Percentiles rank a stretch among this genome's conserved stretches.
These are phyloP conservation scores for Dryas alaskensis DNA, from an alignment of 306 rosid genomes.

Conservation along the genomic window DNA sequence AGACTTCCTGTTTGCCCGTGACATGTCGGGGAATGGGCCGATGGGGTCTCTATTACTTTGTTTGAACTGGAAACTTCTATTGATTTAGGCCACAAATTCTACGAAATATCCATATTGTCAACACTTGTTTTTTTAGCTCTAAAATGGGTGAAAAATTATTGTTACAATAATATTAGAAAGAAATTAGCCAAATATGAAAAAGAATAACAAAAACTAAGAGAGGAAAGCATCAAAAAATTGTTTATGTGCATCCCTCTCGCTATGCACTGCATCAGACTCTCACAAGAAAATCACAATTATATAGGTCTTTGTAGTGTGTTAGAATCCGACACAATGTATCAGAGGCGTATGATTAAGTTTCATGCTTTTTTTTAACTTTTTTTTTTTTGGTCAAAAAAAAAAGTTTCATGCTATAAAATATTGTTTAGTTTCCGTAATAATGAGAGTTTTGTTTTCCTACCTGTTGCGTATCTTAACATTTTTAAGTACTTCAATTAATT, in stretches of 20 bases:
- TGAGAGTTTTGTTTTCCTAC: background rate
- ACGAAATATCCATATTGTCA: conserved; percentile 2
- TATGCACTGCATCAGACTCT: too few species aligned
- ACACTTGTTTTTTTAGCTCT: background rate
- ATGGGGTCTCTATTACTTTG: background rate
- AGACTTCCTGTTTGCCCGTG: conserved; percentile 4
- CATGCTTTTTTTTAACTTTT: too few species aligned
- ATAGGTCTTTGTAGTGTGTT: too few species aligned
- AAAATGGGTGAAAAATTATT: background rate
- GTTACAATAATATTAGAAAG: background rate
- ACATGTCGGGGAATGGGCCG: conserved; percentile 22
- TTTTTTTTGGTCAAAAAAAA: too few species aligned
- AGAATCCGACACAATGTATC: background rate
- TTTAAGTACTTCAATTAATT: background rate
- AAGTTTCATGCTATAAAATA: background rate
- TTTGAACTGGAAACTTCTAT: conserved; percentile 1
- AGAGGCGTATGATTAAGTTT: too few species aligned
- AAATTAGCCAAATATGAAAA: background rate
- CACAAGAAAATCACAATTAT: too few species aligned
- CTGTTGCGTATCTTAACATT: background rate
- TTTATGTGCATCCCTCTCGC: too few species aligned
- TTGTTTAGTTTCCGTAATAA: background rate
- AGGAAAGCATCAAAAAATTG: too few species aligned
- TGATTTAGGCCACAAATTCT: background rate
- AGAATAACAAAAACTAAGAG: background rate